Conservation (phyloP, 2,329 filamentous ascomycete genomes). For the Monilinia aucupariae region DNA sequence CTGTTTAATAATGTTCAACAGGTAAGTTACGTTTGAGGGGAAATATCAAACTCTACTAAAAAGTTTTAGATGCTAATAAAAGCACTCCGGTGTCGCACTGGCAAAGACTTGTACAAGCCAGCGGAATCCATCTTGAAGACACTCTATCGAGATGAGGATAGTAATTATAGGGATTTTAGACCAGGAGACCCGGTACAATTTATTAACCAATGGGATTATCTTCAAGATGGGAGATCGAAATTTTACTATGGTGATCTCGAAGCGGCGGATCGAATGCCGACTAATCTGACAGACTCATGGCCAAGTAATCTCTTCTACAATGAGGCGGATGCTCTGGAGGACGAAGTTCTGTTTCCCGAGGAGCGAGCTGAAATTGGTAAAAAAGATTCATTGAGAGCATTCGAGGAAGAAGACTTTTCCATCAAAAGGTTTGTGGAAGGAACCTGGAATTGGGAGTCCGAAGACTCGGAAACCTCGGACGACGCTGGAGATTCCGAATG, state of each 20-base stretch:
- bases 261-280: background rate
- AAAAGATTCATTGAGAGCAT: constrained; percentile 16
- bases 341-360: constrained; percentile 39
- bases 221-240: background rate
- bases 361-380: constrained; percentile 26
- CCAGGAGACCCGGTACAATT: background rate
- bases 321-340: constrained; percentile 40
- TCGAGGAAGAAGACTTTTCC: constrained; percentile 20
- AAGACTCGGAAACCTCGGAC: constrained; percentile 15
- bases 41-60: background rate
- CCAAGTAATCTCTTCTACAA: constrained; percentile 36
- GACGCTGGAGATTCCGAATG: background rate
- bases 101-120: constrained; percentile 35
- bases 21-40: constrained; percentile 21
- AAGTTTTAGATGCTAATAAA: constrained; percentile 35
- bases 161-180: constrained; percentile 1
- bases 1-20: constrained; percentile 35
- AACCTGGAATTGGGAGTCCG: constrained; percentile 16
- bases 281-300: constrained; percentile 1
- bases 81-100: constrained; percentile 34
- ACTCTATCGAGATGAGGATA: constrained; percentile 35
- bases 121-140: constrained; percentile 37
- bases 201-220: constrained; percentile 8
- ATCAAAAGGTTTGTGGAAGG: constrained; percentile 18
- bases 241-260: constrained; percentile 9